A percentile compares a stretch with the other conserved stretches of the same genome.
Conservation (phyloP, 345 rosid genomes). For the Rhodomyrtus tomentosa region DNA sequence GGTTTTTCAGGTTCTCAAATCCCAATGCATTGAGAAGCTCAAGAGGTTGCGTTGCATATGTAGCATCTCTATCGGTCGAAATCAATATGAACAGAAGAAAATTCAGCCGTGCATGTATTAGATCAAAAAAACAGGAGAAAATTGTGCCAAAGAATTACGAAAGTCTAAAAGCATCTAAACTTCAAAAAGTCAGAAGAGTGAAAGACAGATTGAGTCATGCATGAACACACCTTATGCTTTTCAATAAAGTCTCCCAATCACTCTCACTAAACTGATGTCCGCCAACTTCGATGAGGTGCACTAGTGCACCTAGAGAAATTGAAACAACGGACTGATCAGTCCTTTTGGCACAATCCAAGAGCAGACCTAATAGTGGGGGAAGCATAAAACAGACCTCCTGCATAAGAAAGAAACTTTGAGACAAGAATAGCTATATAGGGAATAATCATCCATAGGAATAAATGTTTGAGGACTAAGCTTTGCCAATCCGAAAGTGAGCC, state of each 20-base stretch:
- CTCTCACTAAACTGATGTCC: conserved; percentile 93
- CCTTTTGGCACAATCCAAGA: conserved; percentile 93
- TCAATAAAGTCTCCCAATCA: conserved; percentile 95
- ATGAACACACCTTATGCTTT: conserved; percentile 69
- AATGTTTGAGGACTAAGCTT: background rate
- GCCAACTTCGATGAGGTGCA: conserved; percentile 97
- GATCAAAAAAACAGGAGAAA: background rate
- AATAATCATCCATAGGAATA: background rate
- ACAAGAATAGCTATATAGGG: background rate
- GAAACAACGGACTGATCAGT: conserved; percentile 97
- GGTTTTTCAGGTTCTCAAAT: conserved; percentile 37
- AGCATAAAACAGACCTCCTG: conserved; percentile 99
- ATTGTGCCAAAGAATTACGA: background rate
- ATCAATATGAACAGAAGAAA: conserved; percentile 1
- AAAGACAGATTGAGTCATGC: background rate
- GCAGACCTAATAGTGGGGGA: conserved; percentile 86
- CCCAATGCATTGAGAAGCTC: conserved; percentile 81
- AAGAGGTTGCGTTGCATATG: conserved; percentile 94
- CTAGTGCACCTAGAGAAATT: conserved; percentile 88
- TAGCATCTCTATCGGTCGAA: conserved; percentile 59
- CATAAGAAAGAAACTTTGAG: conserved; percentile 1
- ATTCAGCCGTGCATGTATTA: background rate
- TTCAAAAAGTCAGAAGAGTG: background rate
- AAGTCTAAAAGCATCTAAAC: background rate
- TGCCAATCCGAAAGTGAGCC: background rate